These are phyloP conservation scores for Aspergillus mulundensis DNA, from an alignment of 495 filamentous ascomycete species.

Conservation along the genomic window DNA sequence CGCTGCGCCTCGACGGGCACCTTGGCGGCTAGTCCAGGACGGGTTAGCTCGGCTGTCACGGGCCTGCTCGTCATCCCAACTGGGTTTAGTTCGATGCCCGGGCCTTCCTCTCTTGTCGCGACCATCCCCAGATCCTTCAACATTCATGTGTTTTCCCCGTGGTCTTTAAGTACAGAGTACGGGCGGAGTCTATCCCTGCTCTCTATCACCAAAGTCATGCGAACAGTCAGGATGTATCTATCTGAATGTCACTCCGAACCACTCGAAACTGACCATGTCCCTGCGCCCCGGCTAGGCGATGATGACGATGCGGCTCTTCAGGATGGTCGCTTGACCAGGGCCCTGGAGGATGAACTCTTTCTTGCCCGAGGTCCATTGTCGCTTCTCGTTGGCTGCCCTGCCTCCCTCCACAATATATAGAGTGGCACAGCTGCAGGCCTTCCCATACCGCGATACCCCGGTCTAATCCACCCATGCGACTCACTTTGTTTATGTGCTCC, in stretches of 20 bases:
- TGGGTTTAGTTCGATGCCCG: not conserved
- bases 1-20: too few species aligned
- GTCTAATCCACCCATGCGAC: not conserved
- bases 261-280: not conserved
- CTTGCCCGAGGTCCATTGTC: not conserved
- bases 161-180: too few species aligned
- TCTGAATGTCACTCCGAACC: too few species aligned
- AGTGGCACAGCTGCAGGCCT: not conserved
- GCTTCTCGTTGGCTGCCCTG: not conserved
- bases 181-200: too few species aligned
- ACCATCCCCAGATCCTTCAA: not conserved
- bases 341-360: not conserved
- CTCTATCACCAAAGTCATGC: too few species aligned
- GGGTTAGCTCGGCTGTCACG: too few species aligned
- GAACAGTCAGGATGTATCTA: too few species aligned
- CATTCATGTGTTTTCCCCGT: too few species aligned
- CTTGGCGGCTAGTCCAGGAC: too few species aligned
- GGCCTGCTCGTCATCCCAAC: too few species aligned
- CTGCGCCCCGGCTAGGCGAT: not conserved
- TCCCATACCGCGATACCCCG: not conserved
- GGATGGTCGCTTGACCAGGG: not conserved
- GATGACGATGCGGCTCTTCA: slow-evolving; percentile 8
- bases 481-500: not conserved
- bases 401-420: not conserved
- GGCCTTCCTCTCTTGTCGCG: not conserved